phyloP scores from a whole-genome alignment of 2,329 filamentous ascomycete species.

The Coniella lustricola region DNA sequence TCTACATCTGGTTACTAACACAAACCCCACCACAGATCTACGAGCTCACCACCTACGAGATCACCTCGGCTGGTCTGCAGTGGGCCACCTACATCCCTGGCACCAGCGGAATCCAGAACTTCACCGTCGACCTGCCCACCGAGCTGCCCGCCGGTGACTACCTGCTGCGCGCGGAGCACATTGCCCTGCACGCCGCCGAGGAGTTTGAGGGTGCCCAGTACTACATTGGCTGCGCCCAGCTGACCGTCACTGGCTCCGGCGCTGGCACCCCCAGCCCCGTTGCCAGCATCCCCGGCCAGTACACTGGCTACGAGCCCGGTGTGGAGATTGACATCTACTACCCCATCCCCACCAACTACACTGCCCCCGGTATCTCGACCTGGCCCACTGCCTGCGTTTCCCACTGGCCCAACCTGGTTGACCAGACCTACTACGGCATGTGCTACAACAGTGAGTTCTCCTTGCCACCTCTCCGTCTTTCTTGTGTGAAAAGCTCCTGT shows the following conservation, averaged over 20 bases:
- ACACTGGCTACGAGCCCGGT: constrained; percentile 27
- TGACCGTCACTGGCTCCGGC: constrained; percentile 27
- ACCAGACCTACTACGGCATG: constrained; percentile 18
- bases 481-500: not conserved
- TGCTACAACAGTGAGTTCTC: constrained; percentile 1
- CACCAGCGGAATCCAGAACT: constrained; percentile 21
- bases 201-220: constrained; percentile 28
- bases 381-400: constrained; percentile 30
- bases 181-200: constrained; percentile 32
- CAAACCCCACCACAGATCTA: constrained; percentile 18
- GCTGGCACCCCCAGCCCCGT: constrained; percentile 22
- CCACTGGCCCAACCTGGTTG: constrained; percentile 30
- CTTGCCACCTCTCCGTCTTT: not conserved
- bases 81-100: constrained; percentile 23
- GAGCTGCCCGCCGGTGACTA: constrained; percentile 30
- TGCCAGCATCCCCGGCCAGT: constrained; percentile 28
- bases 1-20: not conserved
- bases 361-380: constrained; percentile 25
- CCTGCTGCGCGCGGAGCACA: constrained; percentile 34
- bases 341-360: constrained; percentile 28
- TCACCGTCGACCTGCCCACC: constrained; percentile 27
- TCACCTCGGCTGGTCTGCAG: constrained; percentile 24
- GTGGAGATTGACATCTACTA: constrained; percentile 30
- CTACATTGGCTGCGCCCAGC: constrained; percentile 32
- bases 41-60: constrained; percentile 24